Evolutionary conservation across 495 filamentous ascomycete species (phyloP), one percentile per base, ranked within the genome.

Genomic region (Hyaloscypha bicolor): DNA sequence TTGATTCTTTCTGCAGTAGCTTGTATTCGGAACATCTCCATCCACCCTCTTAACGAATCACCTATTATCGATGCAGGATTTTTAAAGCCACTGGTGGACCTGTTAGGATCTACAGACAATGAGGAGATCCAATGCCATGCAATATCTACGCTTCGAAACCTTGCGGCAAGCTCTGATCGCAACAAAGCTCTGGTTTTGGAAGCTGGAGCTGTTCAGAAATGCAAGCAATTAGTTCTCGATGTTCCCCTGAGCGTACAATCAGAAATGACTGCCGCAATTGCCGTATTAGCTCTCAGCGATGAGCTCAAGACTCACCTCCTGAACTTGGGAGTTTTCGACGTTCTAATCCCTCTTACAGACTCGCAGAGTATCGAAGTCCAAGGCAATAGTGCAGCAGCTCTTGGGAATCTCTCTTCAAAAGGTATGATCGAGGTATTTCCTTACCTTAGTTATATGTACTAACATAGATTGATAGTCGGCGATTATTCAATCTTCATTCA

Each of bases 81-180:
- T 75, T 76, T 99, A 57, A 93, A 91, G 73, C 95, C 95, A 2
- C 77, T 99, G 64, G 96, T 99, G 22, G 95, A 97, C 65, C 83
- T 99, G 9, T 83, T 99, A 22, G 95, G 94, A 32, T 93, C 93
- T 8, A 97, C 93, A 9, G 96, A 98, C 71, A 97, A 97, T 72
- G 95, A 99, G 78, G 95, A 99, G 74, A 98, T 99, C 42, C 95
- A 99, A 75, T 99, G 95, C 73, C 95, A 99, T 72, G 96, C 95
- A 42, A 98, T 99, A 67, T 98, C 96, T 9, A 99, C 95, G 0
- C 87, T 99, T 21, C 87, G 95, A 59, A 99, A 99, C 72, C 86
- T 99, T 32, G 95, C 95, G 21, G 95, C 95, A 21, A 97, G 93
- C 80, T 97, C 94, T 11, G 95, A 99, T 75, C 86, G 91, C 62